A percentile compares a stretch with the other conserved stretches of the same genome.
These are phyloP conservation scores for Leccinum pallidistipes DNA, from an alignment of 1,284 basidiomycete species.

Conservation along the genomic window DNA sequence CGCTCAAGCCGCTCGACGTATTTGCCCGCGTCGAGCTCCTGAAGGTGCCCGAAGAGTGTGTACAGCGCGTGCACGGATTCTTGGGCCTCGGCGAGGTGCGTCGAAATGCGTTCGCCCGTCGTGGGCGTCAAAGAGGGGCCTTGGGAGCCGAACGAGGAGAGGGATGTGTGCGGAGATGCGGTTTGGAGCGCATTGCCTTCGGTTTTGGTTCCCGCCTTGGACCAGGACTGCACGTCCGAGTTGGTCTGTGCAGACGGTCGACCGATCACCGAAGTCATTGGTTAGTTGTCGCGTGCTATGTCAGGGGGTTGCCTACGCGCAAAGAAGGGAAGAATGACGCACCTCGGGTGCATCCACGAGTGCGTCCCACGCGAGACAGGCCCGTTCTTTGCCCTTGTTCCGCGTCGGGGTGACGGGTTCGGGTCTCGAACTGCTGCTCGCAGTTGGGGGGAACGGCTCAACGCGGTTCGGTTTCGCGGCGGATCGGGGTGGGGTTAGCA, in stretches of 20 bases:
- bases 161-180: neutral
- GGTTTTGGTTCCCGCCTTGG: neutral
- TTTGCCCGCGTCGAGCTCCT: conserved; percentile 16
- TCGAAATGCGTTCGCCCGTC: conserved; percentile 20
- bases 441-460: neutral
- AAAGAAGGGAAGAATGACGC: neutral
- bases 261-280: neutral
- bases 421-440: neutral
- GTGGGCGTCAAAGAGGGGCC: conserved; percentile 6
- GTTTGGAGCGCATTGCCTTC: neutral
- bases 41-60: neutral
- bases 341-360: conserved; percentile 8
- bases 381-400: conserved; percentile 26
- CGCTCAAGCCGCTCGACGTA: conserved; percentile 45
- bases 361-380: neutral
- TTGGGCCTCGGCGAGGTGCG: conserved; percentile 4
- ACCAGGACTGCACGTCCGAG: neutral
- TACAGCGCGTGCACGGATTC: neutral
- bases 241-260: neutral
- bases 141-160: neutral
- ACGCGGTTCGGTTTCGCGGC: neutral
- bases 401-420: conserved; percentile 23
- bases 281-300: neutral
- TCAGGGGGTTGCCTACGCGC: neutral
- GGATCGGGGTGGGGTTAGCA: conserved; percentile 27